Evolutionary conservation across 208 protist species (phyloP), one percentile per base, ranked within the genome.

Genomic region (Acanthamoeba healyi): DNA sequence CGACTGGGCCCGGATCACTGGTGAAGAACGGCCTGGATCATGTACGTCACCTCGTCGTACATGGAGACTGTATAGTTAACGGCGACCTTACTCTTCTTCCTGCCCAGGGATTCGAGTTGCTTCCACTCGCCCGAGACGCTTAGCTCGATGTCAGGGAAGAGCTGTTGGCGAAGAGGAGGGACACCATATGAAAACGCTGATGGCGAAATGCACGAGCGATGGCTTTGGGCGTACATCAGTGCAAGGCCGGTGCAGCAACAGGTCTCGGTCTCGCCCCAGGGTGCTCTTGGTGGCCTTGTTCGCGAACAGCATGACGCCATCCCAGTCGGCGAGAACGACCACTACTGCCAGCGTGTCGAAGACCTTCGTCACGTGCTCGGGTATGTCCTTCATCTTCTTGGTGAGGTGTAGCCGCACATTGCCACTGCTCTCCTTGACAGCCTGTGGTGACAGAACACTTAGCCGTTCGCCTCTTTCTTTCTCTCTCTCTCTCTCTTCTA

Each of bases 341-440:
- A 40, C 38, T 24, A 81, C 36, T 12, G 70, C 4, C 38, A 81
- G 38, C 0, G 24, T 32, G 29, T 81, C 40, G 70, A 81, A n/a
- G 34, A n/a, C 38, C 38, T 46, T 81, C 17, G 34, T 32, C 24
- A 24, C 24, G 1, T 81, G 24, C 24, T 81, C 70, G 34, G 70
- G 70, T 29, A 81, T 49, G 22, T 81, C 70, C 70, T 36, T 81
- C 40, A 81, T 12, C 70, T 29, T 81, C 70, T 81, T 81, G 38
- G 22, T 49, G 24, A 81, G 38, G 38, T 81, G 70, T 22, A 81
- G 36, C 38, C 70, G 6, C 5, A 81, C 26, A 6, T 81, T 40
- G 26, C 70, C 70, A 14, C 12, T 2, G 26, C 70, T 81, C 38
- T 49, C 40, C 22, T 81, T 81, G 14, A 81, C 36, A 6, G 40